phyloP scores from a whole-genome alignment of 2,329 filamentous ascomycete genomes.

The Claviceps lovelessii region DNA sequence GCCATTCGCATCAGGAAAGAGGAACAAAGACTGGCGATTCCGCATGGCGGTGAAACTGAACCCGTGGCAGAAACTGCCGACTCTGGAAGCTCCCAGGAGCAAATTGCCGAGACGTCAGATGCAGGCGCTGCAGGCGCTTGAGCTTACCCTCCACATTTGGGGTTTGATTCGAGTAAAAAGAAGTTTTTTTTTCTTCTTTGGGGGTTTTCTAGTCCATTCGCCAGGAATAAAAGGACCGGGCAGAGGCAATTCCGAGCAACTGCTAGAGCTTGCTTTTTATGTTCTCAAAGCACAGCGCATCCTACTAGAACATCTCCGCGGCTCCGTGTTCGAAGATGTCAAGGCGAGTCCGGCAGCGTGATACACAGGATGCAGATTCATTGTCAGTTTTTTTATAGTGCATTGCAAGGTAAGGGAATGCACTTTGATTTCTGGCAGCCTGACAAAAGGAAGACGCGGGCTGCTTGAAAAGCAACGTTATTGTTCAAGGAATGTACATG shows the following conservation, averaged over 20 bases:
- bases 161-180: neutral
- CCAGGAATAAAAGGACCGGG: conserved; percentile 1
- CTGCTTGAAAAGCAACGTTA: neutral
- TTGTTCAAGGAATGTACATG: neutral
- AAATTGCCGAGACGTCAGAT: conserved; percentile 1
- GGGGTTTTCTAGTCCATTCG: neutral
- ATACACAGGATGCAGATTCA: neutral
- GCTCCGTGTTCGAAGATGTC: neutral
- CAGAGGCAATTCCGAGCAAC: conserved; percentile 16
- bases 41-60: conserved; percentile 7
- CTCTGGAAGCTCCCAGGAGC: conserved; percentile 1
- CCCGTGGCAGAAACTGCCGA: neutral
- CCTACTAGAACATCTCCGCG: conserved; percentile 5
- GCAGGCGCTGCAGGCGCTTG: conserved; percentile 7
- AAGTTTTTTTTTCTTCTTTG: neutral
- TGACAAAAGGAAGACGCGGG: neutral
- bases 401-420: neutral
- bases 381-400: conserved; percentile 1
- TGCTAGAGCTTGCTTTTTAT: conserved; percentile 5
- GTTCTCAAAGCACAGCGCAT: conserved; percentile 1
- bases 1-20: conserved; percentile 59
- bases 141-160: neutral
- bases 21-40: conserved; percentile 45
- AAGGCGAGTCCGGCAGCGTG: neutral
- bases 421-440: neutral